Conservation (phyloP, 345 rosid species). For the Linum lewisii region DNA sequence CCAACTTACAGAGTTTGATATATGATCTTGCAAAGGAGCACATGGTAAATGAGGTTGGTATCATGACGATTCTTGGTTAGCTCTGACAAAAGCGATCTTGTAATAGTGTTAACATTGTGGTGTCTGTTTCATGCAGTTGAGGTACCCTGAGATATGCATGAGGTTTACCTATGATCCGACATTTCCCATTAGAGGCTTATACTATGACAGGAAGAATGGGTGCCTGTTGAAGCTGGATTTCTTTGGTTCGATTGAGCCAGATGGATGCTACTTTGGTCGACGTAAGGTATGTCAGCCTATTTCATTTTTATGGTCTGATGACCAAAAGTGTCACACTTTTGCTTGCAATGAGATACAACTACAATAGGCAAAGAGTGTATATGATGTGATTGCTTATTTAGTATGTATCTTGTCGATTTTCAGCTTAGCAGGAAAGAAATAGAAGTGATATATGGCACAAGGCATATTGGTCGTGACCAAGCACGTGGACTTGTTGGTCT, state of each 20-base stretch:
- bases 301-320: not conserved
- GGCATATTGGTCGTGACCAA: conserved; percentile 90
- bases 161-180: conserved; percentile 64
- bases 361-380: too few relatives aligned
- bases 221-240: conserved; percentile 91
- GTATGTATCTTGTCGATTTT: conserved; percentile 5
- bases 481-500: conserved; percentile 82
- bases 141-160: conserved; percentile 70
- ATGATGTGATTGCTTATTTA: not conserved
- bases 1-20: conserved; percentile 72
- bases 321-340: not conserved
- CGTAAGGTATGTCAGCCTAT: conserved; percentile 46
- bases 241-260: conserved; percentile 93
- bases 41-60: conserved; percentile 85
- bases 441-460: conserved; percentile 61
- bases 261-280: conserved; percentile 91
- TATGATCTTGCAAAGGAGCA: conserved; percentile 89
- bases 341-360: too few relatives aligned
- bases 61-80: not conserved
- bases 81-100: not conserved
- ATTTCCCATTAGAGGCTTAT: conserved; percentile 86
- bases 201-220: conserved; percentile 75
- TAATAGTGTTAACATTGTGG: not conserved
- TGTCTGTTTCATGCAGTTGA: conserved; percentile 44
- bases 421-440: conserved; percentile 69